These are phyloP conservation scores for Ramaria sp. DNA, from an alignment of 768 basidiomycete genomes.

Conservation along the genomic window DNA sequence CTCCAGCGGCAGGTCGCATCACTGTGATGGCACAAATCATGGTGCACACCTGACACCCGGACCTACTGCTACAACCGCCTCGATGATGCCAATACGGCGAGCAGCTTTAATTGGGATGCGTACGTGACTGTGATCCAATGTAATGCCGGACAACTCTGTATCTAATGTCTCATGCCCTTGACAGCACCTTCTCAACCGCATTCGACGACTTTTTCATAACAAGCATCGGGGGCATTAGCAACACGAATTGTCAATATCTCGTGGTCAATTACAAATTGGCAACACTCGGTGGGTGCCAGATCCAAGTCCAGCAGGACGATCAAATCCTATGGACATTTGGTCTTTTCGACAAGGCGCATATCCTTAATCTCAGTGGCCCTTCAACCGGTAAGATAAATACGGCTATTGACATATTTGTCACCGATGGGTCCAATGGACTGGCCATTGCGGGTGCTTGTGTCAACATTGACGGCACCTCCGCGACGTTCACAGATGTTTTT, in stretches of 20 bases:
- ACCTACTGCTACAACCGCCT: slow-evolving; percentile 35
- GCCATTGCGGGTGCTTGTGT: slow-evolving; percentile 27
- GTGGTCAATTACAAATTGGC: slow-evolving; percentile 26
- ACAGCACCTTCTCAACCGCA: slow-evolving; percentile 22
- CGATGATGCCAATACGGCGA: slow-evolving; percentile 26
- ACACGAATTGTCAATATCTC: slow-evolving; percentile 22
- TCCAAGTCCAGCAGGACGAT: slow-evolving; percentile 21
- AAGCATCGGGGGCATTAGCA: slow-evolving; percentile 21
- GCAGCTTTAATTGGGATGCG: slow-evolving; percentile 31
- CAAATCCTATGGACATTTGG: slow-evolving; percentile 31
- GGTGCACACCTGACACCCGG: slow-evolving; percentile 24
- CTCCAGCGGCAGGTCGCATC: slow-evolving; percentile 26
- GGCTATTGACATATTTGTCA: slow-evolving; percentile 25
- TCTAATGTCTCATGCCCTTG: not conserved
- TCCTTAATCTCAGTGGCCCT: slow-evolving; percentile 28
- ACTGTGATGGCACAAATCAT: slow-evolving; percentile 36
- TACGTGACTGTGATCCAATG: slow-evolving; percentile 13
- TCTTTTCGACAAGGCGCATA: slow-evolving; percentile 23
- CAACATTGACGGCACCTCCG: too few relatives aligned
- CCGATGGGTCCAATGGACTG: slow-evolving; percentile 24
- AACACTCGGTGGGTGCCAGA: slow-evolving; percentile 31
- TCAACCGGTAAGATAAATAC: slow-evolving; percentile 14
- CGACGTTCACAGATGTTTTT: slow-evolving; percentile 11
- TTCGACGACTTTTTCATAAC: slow-evolving; percentile 37
- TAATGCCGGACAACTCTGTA: too few relatives aligned